Base-by-base conservation (phyloP, 805 yeast genomes). In the Ogataea paraovalis region DNA sequence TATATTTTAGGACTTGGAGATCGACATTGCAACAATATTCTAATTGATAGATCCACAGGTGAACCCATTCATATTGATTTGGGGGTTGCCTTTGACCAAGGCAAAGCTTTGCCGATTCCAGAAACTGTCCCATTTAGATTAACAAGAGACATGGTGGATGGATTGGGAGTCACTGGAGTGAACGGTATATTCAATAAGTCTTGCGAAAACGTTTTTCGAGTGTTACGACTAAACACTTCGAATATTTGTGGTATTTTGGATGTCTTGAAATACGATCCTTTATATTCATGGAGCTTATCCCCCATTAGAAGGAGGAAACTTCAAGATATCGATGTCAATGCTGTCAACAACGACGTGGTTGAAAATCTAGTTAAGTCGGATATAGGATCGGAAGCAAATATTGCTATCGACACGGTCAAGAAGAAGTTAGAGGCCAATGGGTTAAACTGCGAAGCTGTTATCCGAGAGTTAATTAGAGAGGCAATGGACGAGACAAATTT, bases 51-150 rank as follows among this genome's bases (percentile, higher is more conserved):
- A 42, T 59, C 64, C n/a, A 76, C 87, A 0, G 98, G 98, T 0
- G 97, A 91, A 57, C 96, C 97, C 0, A 83, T 94, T 22, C 99
- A 95, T 62, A 95, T 94, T 55, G 99, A 94, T 65, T 69, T 94
- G 16, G 99, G 99, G 0, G 91, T 94, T 40, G 95, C 98, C 0
- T 94, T 94, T 69, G 99, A 94, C 63, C 97, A 90, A 59, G 99
- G 98, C 0, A 82, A 78, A 56, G 67, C 82, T 13, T 70, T 94
- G 36, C 84, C 92, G 0, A 78, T 92, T 8, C 99, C 99, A 0
- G 99, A 94, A 59, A 75, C 86, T 0, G 96, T 95, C 5, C 99
- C 99, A 4, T 95, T 94, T 62, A 69, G 99, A 52, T 69, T 95
- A 32, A 88, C 98, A 0, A 71, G 96, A 48, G 97, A 95, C 62